Evolutionary conservation across 768 basidiomycete genomes (phyloP).

Genomic region (Phanerodontia chrysosporium): DNA sequence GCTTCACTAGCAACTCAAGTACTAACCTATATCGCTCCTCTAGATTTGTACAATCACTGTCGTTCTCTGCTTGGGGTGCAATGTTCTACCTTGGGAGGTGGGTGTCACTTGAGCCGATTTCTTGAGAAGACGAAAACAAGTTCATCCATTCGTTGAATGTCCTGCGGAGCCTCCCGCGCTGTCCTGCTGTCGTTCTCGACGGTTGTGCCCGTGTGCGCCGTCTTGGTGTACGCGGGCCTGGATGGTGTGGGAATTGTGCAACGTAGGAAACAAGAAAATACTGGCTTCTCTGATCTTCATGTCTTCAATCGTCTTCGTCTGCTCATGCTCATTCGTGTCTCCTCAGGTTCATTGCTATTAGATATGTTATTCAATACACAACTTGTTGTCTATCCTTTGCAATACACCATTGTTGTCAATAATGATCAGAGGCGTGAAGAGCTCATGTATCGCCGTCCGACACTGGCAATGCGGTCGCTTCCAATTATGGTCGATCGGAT

Average conservation of each 20-base stretch:
- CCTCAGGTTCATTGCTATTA: background rate
- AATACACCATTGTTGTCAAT: background rate
- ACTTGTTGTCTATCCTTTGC: background rate
- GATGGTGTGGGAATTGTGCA: constrained; percentile 24
- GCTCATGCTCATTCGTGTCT: background rate
- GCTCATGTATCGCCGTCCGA: no score
- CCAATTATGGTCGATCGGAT: no score
- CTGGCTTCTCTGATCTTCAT: constrained; percentile 58
- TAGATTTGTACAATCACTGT: no score
- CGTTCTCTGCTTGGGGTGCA: no score
- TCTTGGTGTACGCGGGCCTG: constrained; percentile 46
- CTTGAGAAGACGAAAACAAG: constrained; percentile 61
- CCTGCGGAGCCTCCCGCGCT: constrained; percentile 28
- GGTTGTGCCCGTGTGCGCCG: constrained; percentile 37
- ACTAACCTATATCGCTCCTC: background rate
- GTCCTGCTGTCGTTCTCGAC: constrained; percentile 33
- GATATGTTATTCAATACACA: background rate
- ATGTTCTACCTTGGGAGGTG: no score
- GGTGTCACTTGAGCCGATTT: background rate
- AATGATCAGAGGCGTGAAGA: no score
- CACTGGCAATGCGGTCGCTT: no score
- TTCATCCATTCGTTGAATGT: constrained; percentile 81
- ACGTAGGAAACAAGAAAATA: constrained; percentile 49
- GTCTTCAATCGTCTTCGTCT: background rate
- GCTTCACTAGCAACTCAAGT: background rate